phyloP scores from a whole-genome alignment of 768 basidiomycete species.

The Suillus bovinus region DNA sequence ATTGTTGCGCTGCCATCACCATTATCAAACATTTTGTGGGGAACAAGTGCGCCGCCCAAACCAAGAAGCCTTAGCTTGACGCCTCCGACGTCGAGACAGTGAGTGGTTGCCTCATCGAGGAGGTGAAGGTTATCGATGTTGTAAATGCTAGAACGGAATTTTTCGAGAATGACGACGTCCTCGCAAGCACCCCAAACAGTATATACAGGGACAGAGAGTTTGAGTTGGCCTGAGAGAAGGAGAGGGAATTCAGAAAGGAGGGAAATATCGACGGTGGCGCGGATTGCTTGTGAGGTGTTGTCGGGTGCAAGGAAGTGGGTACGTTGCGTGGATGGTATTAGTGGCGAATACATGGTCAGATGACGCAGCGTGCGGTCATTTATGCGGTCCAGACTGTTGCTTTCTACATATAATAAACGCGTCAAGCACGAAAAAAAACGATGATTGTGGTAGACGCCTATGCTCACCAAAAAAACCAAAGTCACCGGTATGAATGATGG shows the following conservation, averaged over 20 bases:
- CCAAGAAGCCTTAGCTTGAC: conserved; percentile 94
- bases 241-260: conserved; percentile 94
- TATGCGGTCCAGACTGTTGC: conserved; percentile 81
- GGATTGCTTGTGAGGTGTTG: conserved; percentile 66
- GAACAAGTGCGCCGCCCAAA: conserved; percentile 91
- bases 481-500: conserved; percentile 97
- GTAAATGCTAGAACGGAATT: conserved; percentile 83
- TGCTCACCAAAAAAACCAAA: conserved; percentile 94
- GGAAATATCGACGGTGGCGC: conserved; percentile 70
- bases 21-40: conserved; percentile 94
- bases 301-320: conserved; percentile 74
- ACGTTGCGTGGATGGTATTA: conserved; percentile 83
- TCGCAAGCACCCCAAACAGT: conserved; percentile 98
- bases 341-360: conserved; percentile 93
- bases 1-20: conserved; percentile 96
- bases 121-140: conserved; percentile 88
- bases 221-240: conserved; percentile 86
- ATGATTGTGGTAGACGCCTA: conserved; percentile 7
- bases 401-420: conserved; percentile 48
- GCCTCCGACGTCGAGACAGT: conserved; percentile 88
- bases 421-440: conserved; percentile 15
- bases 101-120: conserved; percentile 94
- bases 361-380: conserved; percentile 96
- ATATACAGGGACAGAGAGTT: conserved; percentile 90
- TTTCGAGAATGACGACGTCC: conserved; percentile 91